Base-by-base conservation (phyloP, 176 grass and related monocot genomes). In the Musa acuminata region DNA sequence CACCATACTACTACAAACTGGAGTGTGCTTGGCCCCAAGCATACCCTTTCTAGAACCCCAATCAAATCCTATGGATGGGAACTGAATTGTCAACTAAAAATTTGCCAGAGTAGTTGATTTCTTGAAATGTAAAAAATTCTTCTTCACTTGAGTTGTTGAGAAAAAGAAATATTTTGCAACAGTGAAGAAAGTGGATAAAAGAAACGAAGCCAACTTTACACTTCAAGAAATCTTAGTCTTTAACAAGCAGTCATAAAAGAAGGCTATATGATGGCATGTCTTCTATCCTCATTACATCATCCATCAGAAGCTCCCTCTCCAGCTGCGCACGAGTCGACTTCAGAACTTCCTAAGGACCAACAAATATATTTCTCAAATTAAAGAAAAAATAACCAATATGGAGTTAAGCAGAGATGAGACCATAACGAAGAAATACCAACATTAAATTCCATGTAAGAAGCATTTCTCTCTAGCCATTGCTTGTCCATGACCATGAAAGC, bases 361-460 rank as follows among this genome's bases (percentile, higher is more conserved):
- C 27, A 25, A 78, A 10, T 0, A 43, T 16, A 78, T 66, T 48
- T 6, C 53, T 54, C 51, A 13, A 57, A 24, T 57, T 25, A 11
- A 70, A 13, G 9, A 52, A 13, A 49, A 26, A 19, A 73, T 29
- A 13, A 24, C 13, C 57, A 17, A 62, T 14, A 62, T 1, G 3
- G 7, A 13, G 25, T 22, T 14, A 76, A 50, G 51, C 49, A 58
- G 1, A 64, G 8, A 63, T 10, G 22, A 53, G 69, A 64, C 21
- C 7, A 51, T 59, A 54, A 64, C 53, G 23, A 82, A 11, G 19
- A 8, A 10, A n/a, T 70, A 13, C 54, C 13, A 82, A 91, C 94
- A 87, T 98, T 98, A 78, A 98, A 98, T 77, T 98, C 94, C 94
- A 98, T 98, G 88, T 98, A 98, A 50, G 94, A 91, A 27, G 94